phyloP scores from a whole-genome alignment of 306 rosid species.

The Psophocarpus tetragonolobus region DNA sequence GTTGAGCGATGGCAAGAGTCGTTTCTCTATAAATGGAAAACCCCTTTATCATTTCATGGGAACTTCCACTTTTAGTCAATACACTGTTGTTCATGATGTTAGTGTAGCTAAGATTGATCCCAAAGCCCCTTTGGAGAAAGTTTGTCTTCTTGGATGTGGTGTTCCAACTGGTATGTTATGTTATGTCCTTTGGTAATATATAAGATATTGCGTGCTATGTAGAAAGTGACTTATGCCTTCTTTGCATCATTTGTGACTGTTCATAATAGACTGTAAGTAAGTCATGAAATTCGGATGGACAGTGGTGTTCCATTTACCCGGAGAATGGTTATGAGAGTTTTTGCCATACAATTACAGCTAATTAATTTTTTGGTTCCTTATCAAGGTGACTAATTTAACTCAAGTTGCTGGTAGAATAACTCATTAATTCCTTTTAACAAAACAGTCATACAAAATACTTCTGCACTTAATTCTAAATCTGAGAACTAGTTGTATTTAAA shows the following conservation, averaged over 20 bases:
- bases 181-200: not conserved
- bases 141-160: slow-evolving; percentile 96
- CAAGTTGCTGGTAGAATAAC: slow-evolving; percentile 1
- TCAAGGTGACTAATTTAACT: not conserved
- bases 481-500: not conserved
- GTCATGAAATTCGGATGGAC: not conserved
- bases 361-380: not conserved
- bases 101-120: slow-evolving; percentile 93
- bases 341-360: not conserved
- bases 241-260: not conserved
- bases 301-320: not conserved
- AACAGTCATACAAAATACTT: not conserved
- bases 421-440: not conserved
- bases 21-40: slow-evolving; percentile 86
- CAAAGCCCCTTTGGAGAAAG: slow-evolving; percentile 84
- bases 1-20: slow-evolving; percentile 83
- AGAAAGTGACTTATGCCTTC: not conserved
- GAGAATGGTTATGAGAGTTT: not conserved
- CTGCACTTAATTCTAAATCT: not conserved
- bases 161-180: slow-evolving; percentile 59
- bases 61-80: slow-evolving; percentile 92
- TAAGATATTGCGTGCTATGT: not conserved
- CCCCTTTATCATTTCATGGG: slow-evolving; percentile 95
- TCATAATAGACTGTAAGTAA: not conserved
- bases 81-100: slow-evolving; percentile 96